These are phyloP conservation scores for Starmera pachycereana DNA, from an alignment of 805 yeast genomes.

Conservation along the genomic window DNA sequence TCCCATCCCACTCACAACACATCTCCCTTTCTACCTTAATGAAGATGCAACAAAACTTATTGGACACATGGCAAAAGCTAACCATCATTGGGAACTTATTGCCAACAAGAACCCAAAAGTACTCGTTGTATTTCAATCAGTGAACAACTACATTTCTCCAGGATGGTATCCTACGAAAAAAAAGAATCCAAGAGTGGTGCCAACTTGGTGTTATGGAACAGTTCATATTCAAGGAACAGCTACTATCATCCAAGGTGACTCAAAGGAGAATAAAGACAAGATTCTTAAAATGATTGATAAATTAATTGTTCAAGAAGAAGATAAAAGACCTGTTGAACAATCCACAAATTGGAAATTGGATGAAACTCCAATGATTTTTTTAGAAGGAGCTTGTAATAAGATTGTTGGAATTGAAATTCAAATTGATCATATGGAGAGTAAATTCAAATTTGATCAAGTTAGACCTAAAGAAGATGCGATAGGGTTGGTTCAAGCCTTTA, in stretches of 20 bases:
- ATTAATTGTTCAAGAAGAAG: conserved; percentile 39
- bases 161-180: conserved; percentile 47
- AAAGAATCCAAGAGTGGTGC: conserved; percentile 51
- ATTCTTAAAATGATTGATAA: conserved; percentile 32
- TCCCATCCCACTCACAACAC: no score
- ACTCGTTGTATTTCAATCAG: conserved; percentile 42
- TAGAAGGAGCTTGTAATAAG: conserved; percentile 32
- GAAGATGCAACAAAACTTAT: conserved; percentile 31
- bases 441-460: conserved; percentile 51
- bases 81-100: conserved; percentile 38
- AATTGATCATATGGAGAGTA: conserved; percentile 35
- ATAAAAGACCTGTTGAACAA: conserved; percentile 20
- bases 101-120: conserved; percentile 26
- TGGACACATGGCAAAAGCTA: conserved; percentile 45
- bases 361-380: conserved; percentile 45
- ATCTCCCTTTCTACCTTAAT: conserved; percentile 3
- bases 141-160: conserved; percentile 46
- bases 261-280: conserved; percentile 22
- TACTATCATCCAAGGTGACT: conserved; percentile 30
- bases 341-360: conserved; percentile 39
- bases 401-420: conserved; percentile 49
- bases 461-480: conserved; percentile 30
- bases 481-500: conserved; percentile 42
- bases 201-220: conserved; percentile 58
- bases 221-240: conserved; percentile 48